These are phyloP conservation scores for Pythium aristosporum DNA, from an alignment of 352 stramenopile genomes.

Conservation along the genomic window DNA sequence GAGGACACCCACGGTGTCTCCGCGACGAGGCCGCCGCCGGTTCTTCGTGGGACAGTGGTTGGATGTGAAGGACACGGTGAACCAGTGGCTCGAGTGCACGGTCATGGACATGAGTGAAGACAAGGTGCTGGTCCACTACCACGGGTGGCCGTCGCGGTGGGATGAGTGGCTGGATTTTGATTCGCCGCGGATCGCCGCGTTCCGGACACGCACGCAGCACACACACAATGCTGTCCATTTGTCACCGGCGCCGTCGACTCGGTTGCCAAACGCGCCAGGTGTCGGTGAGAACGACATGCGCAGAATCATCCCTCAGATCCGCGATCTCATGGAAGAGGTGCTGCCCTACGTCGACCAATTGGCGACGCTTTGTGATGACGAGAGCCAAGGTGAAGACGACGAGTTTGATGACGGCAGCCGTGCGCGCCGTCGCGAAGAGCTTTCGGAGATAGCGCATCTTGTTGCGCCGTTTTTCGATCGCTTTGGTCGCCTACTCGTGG, in stretches of 20 bases:
- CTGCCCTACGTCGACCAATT: conserved; percentile 70
- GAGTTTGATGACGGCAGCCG: conserved; percentile 1
- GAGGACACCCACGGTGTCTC: conserved; percentile 7
- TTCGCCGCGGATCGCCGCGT: conserved; percentile 93
- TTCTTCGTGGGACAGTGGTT: conserved; percentile 95
- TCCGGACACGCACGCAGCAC: conserved; percentile 91
- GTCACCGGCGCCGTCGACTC: conserved; percentile 54
- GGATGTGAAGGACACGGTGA: conserved; percentile 97
- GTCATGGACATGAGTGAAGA: conserved; percentile 87
- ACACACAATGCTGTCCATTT: conserved; percentile 43
- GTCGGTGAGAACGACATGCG: conserved; percentile 47
- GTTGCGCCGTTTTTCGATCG: conserved; percentile 79
- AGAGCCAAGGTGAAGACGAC: conserved; percentile 17
- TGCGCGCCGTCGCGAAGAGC: conserved; percentile 25
- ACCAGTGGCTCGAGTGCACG: conserved; percentile 98
- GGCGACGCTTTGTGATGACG: conserved; percentile 54
- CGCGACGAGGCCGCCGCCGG: conserved; percentile 37
- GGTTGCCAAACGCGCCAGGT: conserved; percentile 50
- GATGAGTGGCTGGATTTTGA: conserved; percentile 97
- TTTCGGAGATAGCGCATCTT: conserved; percentile 70
- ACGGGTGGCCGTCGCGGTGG: conserved; percentile 96
- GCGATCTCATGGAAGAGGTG: conserved; percentile 68
- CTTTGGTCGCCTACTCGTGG: conserved; percentile 68
- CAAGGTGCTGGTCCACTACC: conserved; percentile 95
- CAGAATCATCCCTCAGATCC: conserved; percentile 49